Evolutionary conservation across 1,284 basidiomycete genomes (phyloP), one percentile per base, ranked within the genome.

Genomic region (Inonotus obliquus): DNA sequence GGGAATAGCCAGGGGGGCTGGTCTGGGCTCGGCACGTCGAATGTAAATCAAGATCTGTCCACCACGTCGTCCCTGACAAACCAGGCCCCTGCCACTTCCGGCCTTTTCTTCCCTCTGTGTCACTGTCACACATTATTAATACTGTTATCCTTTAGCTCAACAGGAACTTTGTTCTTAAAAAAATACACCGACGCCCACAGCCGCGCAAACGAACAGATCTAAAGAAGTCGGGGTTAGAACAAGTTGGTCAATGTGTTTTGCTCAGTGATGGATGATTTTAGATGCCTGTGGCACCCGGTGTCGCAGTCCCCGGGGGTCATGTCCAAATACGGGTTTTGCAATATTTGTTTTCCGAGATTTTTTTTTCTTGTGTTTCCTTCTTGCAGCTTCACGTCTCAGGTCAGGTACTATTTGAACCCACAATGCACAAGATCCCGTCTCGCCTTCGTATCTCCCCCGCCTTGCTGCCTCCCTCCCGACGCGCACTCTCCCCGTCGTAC

Each of bases 401-500:
- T 44, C 45, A 48, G 32, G 35, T 21, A 47, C 49, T 60, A 60
- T 60, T 60, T 60, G 38, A 60, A 52, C 14, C 45, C 49, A 49
- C 52, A 32, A 59, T 39, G 35, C 29, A 48, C 44, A 21, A 54
- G 35, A 41, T 55, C 45, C 49, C 61, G 38, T 54, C 29, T 41
- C 51, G 55, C 62, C 65, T 56, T 60, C 21, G 25, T 35, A 52
- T 54, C n/a, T 45, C 41, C 32, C 47, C 54, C 37, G 27, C 54
- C 60, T 57, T 47, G 47, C 37, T 55, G 57, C 59, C 48, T 57
- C 38, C 59, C 38, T 32, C 23, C 54, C 57, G 45, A 52, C 55
- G 9, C 59, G 21, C 32, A 27, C 59, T n/a, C 29, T 44, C 54
- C 51, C 19, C 47, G 39, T n/a, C 35, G 21, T 39, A 9, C 58